These are phyloP conservation scores for Ceratobasidium sp. DNA, from an alignment of 1,284 basidiomycete species.

Conservation along the genomic window DNA sequence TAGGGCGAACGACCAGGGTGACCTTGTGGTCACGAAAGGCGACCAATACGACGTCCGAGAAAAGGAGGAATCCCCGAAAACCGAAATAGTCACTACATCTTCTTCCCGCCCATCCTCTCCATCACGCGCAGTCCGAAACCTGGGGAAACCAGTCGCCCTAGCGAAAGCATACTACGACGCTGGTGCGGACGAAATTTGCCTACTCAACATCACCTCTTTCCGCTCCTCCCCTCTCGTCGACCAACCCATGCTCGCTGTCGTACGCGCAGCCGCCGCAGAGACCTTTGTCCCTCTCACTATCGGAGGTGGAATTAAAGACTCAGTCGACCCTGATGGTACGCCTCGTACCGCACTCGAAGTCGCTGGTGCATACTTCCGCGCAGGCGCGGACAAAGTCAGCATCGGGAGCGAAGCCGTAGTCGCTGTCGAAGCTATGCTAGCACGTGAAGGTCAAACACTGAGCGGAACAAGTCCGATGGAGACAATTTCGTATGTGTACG, in stretches of 20 bases:
- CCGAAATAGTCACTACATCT: slow-evolving; percentile 42
- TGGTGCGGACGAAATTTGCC: slow-evolving; percentile 96
- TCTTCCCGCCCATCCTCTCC: slow-evolving; percentile 38
- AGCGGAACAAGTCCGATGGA: slow-evolving; percentile 84
- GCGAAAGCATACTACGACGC: slow-evolving; percentile 86
- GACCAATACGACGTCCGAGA: slow-evolving; percentile 99
- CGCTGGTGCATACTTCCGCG: slow-evolving; percentile 95
- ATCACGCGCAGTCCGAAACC: slow-evolving; percentile 85
- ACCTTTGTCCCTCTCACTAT: slow-evolving; percentile 99
- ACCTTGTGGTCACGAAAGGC: slow-evolving; percentile 99
- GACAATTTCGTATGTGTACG: slow-evolving; percentile 90
- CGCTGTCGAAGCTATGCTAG: slow-evolving; percentile 86
- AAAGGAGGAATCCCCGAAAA: slow-evolving; percentile 57
- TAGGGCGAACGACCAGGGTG: slow-evolving; percentile 93
- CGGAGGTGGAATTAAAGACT: slow-evolving; percentile 98
- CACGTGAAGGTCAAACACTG: slow-evolving; percentile 55
- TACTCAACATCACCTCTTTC: slow-evolving; percentile 99
- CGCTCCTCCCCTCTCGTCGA: slow-evolving; percentile 93
- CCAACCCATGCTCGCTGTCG: slow-evolving; percentile 98
- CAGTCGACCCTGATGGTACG: slow-evolving; percentile 95
- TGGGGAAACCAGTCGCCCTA: slow-evolving; percentile 96
- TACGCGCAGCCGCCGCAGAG: slow-evolving; percentile 87
- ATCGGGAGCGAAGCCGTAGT: slow-evolving; percentile 96
- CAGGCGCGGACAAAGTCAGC: slow-evolving; percentile 97
- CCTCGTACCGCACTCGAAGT: slow-evolving; percentile 89